Evolutionary conservation across 768 basidiomycete genomes (phyloP), one percentile per base, ranked within the genome.

Genomic region (Kwoniella dejecticola): DNA sequence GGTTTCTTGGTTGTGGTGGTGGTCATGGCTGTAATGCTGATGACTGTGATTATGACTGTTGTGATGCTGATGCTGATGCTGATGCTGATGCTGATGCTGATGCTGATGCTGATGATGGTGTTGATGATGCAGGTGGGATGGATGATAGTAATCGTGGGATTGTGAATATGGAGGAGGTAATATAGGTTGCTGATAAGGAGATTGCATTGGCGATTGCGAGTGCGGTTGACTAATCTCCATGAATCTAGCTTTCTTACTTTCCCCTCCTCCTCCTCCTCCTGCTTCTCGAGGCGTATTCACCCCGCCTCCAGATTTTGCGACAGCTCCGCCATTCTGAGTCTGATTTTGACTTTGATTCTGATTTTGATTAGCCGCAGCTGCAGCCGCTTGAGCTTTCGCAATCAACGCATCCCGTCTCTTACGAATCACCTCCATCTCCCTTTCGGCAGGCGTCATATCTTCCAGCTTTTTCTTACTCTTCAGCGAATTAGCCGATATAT

Each of bases 341-440:
- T 42, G 8, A 21, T 19, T 26, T 26, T 42, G 36, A 26, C 19
- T 12, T 30, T 15, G n/a, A n/a, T 42, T 19, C 10, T 19, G 6
- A 8, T 8, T 42, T 13, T 8, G 5, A 42, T 8, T 5, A n/a
- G 41, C 40, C 36, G 38, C 52, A 13, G 17, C 58, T 8, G 30
- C 57, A 0, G 50, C 40, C 36, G 58, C 30, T 36, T 56, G 33
- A 30, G 66, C 58, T 56, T 66, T 66, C 15, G 67, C 67, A 33
- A 67, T 75, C 31, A 75, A 55, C 10, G 52, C 60, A 42, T 75
- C 74, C 31, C 74, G 30, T 3, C 74, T 46, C 30, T 60, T 60
- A 10, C 69, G 52, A 11, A 75, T 72, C 2, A 67, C 36, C 31
- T 70, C 67, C 74, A 75, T 75, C 31, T 75, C 74, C 47, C 56